phyloP scores from a whole-genome alignment of 2,329 filamentous ascomycete genomes.

The Bipolaris zeicola region DNA sequence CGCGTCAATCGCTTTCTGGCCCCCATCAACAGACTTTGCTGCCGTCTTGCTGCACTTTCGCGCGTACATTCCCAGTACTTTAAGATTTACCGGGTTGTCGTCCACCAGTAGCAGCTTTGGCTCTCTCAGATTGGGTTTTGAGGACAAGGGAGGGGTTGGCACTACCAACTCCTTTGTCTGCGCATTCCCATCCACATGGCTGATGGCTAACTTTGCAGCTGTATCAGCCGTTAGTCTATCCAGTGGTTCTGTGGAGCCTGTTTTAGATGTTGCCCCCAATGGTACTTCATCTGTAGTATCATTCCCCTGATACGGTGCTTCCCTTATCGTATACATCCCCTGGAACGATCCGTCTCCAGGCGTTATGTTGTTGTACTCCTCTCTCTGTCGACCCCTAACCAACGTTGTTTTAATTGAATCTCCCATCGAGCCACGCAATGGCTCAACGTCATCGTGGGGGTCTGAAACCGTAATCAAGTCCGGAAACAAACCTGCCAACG shows the following conservation, averaged over 20 bases:
- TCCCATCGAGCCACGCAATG: neutral
- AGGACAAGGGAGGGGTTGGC: neutral
- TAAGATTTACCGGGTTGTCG: conserved; percentile 13
- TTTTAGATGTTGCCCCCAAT: neutral
- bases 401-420: neutral
- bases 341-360: neutral
- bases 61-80: conserved; percentile 12
- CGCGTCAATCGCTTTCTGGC: conserved; percentile 11
- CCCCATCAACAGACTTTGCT: conserved; percentile 9
- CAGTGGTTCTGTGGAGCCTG: neutral
- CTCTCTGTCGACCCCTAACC: neutral
- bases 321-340: neutral
- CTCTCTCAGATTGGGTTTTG: neutral
- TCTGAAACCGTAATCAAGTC: neutral
- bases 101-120: conserved; percentile 13
- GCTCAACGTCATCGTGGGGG: neutral
- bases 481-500: conserved; percentile 6
- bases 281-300: neutral
- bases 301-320: neutral
- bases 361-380: neutral
- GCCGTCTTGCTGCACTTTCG: conserved; percentile 6
- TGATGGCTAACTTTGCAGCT: neutral
- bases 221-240: neutral
- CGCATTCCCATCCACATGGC: neutral
- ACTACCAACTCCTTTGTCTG: neutral